These are phyloP conservation scores for Sclerotiophoma versabilis DNA, from an alignment of 2,329 filamentous ascomycete genomes.

Conservation along the genomic window DNA sequence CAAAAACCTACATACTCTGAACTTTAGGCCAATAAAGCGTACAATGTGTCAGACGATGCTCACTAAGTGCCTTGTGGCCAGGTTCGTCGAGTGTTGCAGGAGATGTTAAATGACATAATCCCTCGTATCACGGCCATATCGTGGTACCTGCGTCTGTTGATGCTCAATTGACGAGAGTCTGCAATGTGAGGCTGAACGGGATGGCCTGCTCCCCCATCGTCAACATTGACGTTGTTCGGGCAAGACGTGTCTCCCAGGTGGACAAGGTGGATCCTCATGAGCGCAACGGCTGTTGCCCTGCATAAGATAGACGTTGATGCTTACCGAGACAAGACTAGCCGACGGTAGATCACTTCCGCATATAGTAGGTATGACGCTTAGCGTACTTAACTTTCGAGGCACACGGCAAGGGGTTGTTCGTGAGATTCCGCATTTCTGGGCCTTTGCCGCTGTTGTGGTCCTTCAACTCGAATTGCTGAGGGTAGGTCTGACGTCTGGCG, in stretches of 20 bases:
- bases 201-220: slow-evolving; percentile 21
- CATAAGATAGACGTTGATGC: slow-evolving; percentile 16
- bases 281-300: slow-evolving; percentile 31
- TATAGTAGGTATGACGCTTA: slow-evolving; percentile 25
- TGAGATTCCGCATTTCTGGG: slow-evolving; percentile 24
- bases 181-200: slow-evolving; percentile 22
- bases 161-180: slow-evolving; percentile 3
- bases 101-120: slow-evolving; percentile 14
- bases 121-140: slow-evolving; percentile 2
- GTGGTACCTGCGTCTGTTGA: slow-evolving; percentile 27
- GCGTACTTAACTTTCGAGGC: slow-evolving; percentile 1
- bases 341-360: slow-evolving; percentile 13
- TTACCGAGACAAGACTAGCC: neutral
- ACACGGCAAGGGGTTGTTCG: slow-evolving; percentile 17
- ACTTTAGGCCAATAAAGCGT: too few species aligned
- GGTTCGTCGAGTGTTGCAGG: neutral
- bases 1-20: too few species aligned
- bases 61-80: neutral
- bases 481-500: slow-evolving; percentile 10
- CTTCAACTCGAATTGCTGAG: slow-evolving; percentile 4
- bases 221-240: slow-evolving; percentile 29
- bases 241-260: slow-evolving; percentile 16
- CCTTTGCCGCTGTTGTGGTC: slow-evolving; percentile 7
- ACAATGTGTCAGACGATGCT: neutral
- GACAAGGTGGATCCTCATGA: slow-evolving; percentile 16